Conservation (phyloP, 192 early-diverging fungal species). For the Dissophora globulifera region DNA sequence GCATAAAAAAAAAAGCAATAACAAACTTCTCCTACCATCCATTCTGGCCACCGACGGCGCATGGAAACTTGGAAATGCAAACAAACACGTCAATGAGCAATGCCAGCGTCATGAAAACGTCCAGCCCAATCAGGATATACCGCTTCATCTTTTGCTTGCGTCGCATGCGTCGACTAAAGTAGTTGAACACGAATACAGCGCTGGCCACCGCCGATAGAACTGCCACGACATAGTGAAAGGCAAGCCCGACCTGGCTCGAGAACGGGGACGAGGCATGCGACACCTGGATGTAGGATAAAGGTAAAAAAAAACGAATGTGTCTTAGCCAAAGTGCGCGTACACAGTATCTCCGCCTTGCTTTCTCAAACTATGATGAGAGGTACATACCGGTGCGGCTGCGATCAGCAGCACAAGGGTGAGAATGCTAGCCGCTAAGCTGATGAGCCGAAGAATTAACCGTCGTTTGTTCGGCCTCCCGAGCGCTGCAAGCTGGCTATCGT, state of each 20-base stretch:
- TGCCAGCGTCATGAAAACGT: conserved; percentile 37
- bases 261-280: conserved; percentile 34
- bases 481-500: background rate
- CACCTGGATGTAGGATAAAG: conserved; percentile 12
- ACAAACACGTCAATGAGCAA: conserved; percentile 48
- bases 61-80: conserved; percentile 49
- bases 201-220: conserved; percentile 31
- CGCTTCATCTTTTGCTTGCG: conserved; percentile 46
- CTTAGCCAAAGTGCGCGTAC: too few species aligned
- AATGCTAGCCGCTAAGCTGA: conserved; percentile 27
- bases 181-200: conserved; percentile 37
- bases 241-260: conserved; percentile 22
- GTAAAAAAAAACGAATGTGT: background rate
- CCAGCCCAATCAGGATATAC: conserved; percentile 33
- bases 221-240: conserved; percentile 31
- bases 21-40: conserved; percentile 29
- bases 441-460: conserved; percentile 29
- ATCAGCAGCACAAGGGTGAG: conserved; percentile 27
- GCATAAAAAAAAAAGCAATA: background rate
- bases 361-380: background rate
- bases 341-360: too few species aligned
- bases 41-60: conserved; percentile 39
- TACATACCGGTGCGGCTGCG: conserved; percentile 41
- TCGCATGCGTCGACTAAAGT: conserved; percentile 25
- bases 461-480: conserved; percentile 28